Conservation (phyloP, 106 monocot species). For the Gastrodia elata region DNA sequence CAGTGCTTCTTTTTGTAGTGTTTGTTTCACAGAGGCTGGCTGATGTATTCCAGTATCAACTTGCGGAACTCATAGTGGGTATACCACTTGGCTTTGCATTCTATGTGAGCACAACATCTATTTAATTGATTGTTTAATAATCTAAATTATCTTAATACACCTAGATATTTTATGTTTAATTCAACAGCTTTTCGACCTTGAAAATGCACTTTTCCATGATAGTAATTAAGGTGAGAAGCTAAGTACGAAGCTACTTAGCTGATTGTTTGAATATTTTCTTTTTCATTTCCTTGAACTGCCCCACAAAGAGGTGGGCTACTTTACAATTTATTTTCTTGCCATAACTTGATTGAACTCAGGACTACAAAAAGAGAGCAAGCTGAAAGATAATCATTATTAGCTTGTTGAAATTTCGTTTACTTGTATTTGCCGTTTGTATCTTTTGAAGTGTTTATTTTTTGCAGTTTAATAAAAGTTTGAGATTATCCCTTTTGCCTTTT, state of each 20-base stretch:
- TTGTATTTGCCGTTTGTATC: not conserved
- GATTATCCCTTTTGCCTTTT: not conserved
- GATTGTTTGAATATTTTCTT: not conserved
- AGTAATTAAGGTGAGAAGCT: not conserved
- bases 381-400: not conserved
- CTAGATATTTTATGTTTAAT: not conserved
- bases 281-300: not conserved
- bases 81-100: constrained; percentile 27
- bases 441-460: not conserved
- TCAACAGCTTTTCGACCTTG: not conserved
- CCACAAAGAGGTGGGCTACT: not conserved
- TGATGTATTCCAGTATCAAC: constrained; percentile 25
- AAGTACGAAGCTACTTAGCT: not conserved
- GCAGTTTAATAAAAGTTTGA: not conserved
- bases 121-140: not conserved
- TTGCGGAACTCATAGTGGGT: constrained; percentile 21
- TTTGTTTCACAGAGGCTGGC: constrained; percentile 38
- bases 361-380: not conserved
- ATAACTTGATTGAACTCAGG: not conserved
- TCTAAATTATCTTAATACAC: not conserved
- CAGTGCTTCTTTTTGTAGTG: constrained; percentile 35
- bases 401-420: not conserved
- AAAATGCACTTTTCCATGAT: not conserved
- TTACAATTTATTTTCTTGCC: not conserved
- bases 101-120: constrained; percentile 28